Evolutionary conservation across 352 stramenopile genomes (phyloP).

Genomic region (Globisporangium perplexum): DNA sequence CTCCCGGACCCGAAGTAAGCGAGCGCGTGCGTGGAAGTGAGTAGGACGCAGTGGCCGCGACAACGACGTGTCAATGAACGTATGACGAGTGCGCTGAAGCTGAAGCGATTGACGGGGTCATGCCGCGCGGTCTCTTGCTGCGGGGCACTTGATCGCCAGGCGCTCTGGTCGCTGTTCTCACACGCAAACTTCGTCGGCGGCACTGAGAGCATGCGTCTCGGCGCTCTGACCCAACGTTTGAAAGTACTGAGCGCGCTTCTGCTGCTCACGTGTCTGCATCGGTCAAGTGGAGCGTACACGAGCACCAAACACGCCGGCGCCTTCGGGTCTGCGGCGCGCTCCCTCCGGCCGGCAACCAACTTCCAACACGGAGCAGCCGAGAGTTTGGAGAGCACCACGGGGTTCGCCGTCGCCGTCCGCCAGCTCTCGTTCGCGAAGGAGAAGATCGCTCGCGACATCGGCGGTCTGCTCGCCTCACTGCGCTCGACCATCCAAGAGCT

Average conservation of each 20-base stretch:
- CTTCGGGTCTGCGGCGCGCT: too few relatives aligned
- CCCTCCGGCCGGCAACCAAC: not conserved
- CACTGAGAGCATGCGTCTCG: not conserved
- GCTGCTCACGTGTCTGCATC: too few relatives aligned
- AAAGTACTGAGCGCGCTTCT: too few relatives aligned
- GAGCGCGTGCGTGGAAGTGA: not conserved
- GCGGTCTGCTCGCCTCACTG: not conserved
- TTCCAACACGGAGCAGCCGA: not conserved
- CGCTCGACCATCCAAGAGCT: not conserved
- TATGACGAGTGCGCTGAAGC: not conserved
- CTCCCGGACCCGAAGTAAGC: conserved; percentile 21
- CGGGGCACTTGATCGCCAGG: too few relatives aligned
- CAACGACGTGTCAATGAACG: not conserved
- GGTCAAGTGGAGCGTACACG: too few relatives aligned
- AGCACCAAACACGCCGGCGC: too few relatives aligned
- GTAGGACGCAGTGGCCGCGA: not conserved
- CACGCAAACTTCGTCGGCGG: too few relatives aligned
- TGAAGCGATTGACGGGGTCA: not conserved
- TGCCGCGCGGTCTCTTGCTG: not conserved
- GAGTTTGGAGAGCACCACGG: not conserved
- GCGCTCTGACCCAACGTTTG: not conserved
- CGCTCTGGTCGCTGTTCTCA: too few relatives aligned
- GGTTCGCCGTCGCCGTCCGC: not conserved
- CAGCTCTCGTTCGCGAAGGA: not conserved
- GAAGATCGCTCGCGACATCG: not conserved